phyloP scores from a whole-genome alignment of 345 rosid genomes.

The Turritis glabra region DNA sequence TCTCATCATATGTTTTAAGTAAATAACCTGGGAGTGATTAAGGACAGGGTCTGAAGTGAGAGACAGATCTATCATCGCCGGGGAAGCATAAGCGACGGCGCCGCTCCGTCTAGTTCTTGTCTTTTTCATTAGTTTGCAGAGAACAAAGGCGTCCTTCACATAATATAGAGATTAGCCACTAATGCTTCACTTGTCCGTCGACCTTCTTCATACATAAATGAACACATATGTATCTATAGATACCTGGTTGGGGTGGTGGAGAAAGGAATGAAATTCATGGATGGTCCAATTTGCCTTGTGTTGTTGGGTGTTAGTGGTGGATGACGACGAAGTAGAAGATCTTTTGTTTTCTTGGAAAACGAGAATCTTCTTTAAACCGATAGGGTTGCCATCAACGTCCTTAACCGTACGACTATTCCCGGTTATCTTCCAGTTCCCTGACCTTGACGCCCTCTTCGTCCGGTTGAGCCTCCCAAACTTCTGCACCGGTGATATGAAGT shows the following conservation, averaged over 20 bases:
- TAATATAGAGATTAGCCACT: not conserved
- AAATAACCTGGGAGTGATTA: conserved; percentile 8
- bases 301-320: not conserved
- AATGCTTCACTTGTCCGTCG: no score
- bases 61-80: not conserved
- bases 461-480: conserved; percentile 32
- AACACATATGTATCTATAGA: not conserved
- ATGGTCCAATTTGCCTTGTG: conserved; percentile 25
- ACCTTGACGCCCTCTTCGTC: conserved; percentile 24
- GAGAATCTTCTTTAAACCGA: conserved; percentile 37
- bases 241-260: conserved; percentile 35
- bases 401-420: conserved; percentile 26
- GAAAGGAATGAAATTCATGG: conserved; percentile 37
- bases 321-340: not conserved
- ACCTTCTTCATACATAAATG: not conserved
- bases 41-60: not conserved
- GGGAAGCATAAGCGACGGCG: not conserved
- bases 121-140: conserved; percentile 31
- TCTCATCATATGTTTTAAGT: not conserved
- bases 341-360: conserved; percentile 27
- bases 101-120: not conserved
- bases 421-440: conserved; percentile 39
- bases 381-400: conserved; percentile 23
- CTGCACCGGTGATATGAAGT: conserved; percentile 34
- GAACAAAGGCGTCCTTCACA: conserved; percentile 32